phyloP scores from a whole-genome alignment of 208 protist genomes.

The Endotrypanum monterogeii region DNA sequence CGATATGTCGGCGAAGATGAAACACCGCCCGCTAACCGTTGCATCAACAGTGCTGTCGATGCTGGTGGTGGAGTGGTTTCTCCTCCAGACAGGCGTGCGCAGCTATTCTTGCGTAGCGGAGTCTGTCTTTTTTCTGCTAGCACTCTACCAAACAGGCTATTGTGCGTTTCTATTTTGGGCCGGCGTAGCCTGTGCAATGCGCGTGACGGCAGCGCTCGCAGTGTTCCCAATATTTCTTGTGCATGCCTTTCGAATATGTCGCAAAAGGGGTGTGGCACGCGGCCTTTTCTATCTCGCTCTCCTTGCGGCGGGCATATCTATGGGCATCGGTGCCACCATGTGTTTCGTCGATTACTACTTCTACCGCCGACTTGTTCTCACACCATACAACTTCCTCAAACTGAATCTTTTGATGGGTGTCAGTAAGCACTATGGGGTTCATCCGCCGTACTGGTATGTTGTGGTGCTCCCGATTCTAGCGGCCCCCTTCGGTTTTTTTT shows the following conservation, averaged over 20 bases:
- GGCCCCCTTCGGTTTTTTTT: constrained; percentile 45
- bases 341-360: constrained; percentile 61
- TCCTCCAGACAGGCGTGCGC: constrained; percentile 52
- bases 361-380: constrained; percentile 56
- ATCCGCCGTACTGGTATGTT: constrained; percentile 89
- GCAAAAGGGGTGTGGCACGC: constrained; percentile 22
- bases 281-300: constrained; percentile 15
- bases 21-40: constrained; percentile 2
- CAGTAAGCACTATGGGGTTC: constrained; percentile 88
- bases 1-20: background rate
- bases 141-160: constrained; percentile 49
- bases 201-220: constrained; percentile 59
- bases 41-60: constrained; percentile 25
- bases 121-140: constrained; percentile 56
- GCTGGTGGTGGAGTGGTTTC: constrained; percentile 62
- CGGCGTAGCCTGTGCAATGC: constrained; percentile 59
- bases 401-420: constrained; percentile 89
- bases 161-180: constrained; percentile 57
- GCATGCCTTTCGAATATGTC: constrained; percentile 27
- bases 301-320: constrained; percentile 28
- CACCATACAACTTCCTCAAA: constrained; percentile 70
- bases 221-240: constrained; percentile 54
- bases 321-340: constrained; percentile 20
- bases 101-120: constrained; percentile 81
- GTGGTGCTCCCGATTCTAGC: constrained; percentile 64